Evolutionary conservation across 345 rosid genomes (phyloP), one percentile per base, ranked within the genome.

Genomic region (Cochlearia excelsa): DNA sequence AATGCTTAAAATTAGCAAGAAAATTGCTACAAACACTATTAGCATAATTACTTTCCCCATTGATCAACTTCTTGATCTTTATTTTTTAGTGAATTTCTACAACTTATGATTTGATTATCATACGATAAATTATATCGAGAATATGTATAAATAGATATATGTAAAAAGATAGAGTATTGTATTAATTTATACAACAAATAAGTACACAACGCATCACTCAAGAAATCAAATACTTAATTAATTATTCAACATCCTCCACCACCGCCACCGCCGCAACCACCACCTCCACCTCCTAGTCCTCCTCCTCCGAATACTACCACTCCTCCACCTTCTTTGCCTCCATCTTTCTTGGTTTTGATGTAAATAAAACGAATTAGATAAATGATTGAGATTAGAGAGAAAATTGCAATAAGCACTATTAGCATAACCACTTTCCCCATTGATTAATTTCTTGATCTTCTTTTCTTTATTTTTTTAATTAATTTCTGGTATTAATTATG

Each of bases 341-440:
- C 58, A 43, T 43, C 61, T 30, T 57, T 30, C 49, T 43, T 57
- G 1, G 61, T 30, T 44, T 30, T 57, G 50, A 11, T 30, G 38
- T 57, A 43, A 11, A 57, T 26, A 42, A 29, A 30, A 50, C 43
- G 61, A 43, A 57, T 44, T 30, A 57, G n/a, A 49, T 40, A 57
- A 29, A 57, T 42, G 34, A 30, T 56, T 3, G n/a, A 29, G 27
- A 56, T 56, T 16, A 57, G 38, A 7, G 30, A 28, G 38, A n/a
- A 4, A 57, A 57, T 1, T 29, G 61, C 49, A 6, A 31, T 30
- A 43, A 16, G 43, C 1, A 5, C 30, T 57, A 43, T 42, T 30
- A 57, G 11, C 27, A 57, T 41, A 6, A 57, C 26, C 7, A 30
- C 9, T 41, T 30, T 44, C 50, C 38, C 48, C 61, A 57, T 57